These are phyloP conservation scores for Xylaria castorea DNA, from an alignment of 495 filamentous ascomycete species.

Conservation along the genomic window DNA sequence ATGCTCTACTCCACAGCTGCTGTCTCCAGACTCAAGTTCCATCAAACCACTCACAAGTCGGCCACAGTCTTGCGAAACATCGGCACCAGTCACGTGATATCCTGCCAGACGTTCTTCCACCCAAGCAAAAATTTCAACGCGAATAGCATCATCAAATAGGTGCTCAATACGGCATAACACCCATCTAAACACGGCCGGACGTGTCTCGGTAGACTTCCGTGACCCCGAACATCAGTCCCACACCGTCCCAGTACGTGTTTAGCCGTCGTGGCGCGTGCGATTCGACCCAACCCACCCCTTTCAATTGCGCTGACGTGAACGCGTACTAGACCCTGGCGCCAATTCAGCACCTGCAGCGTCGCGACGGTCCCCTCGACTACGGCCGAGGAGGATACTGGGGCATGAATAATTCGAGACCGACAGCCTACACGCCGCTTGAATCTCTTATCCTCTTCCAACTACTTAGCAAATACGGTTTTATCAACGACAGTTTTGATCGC, in stretches of 20 bases:
- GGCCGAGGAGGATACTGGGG: conserved; percentile 61
- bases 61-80: conserved; percentile 31
- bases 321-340: conserved; percentile 56
- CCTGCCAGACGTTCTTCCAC: conserved; percentile 38
- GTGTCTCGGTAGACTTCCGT: conserved; percentile 33
- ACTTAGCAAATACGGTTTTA: conserved; percentile 67
- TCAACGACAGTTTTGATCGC: conserved; percentile 67
- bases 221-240: conserved; percentile 22
- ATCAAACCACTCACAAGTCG: conserved; percentile 40
- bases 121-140: conserved; percentile 41
- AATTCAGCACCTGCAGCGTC: conserved; percentile 55
- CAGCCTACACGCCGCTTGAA: conserved; percentile 84
- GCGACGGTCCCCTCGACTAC: conserved; percentile 61
- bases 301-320: conserved; percentile 36
- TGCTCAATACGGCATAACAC: conserved; percentile 32
- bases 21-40: conserved; percentile 25
- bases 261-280: conserved; percentile 2
- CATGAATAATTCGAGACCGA: conserved; percentile 60
- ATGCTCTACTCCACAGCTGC: conserved; percentile 19
- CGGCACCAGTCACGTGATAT: conserved; percentile 46
- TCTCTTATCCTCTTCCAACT: conserved; percentile 88
- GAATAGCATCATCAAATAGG: conserved; percentile 39
- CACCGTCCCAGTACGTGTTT: conserved; percentile 27
- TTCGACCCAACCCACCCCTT: background rate
- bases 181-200: conserved; percentile 36